These are phyloP conservation scores for Acacia confusa DNA, from an alignment of 306 rosid species.

Conservation along the genomic window DNA sequence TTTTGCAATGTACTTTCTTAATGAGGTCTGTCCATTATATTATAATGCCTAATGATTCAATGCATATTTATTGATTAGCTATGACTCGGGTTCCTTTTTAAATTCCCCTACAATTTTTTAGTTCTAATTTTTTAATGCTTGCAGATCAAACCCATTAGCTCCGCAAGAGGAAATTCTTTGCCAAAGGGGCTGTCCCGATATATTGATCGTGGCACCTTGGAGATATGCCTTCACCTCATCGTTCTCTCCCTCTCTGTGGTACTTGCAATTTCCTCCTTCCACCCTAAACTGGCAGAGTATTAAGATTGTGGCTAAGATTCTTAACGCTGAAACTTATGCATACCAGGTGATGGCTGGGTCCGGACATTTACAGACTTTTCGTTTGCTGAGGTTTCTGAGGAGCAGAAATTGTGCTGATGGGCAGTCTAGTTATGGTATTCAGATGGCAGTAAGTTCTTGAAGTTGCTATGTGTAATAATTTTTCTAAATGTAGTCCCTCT, in stretches of 20 bases:
- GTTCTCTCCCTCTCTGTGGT: conserved; percentile 96
- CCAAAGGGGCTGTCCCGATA: conserved; percentile 86
- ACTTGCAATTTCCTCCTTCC: conserved; percentile 28
- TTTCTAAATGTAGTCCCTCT: neutral
- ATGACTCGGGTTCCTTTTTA: neutral
- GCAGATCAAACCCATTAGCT: conserved; percentile 81
- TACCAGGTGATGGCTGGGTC: conserved; percentile 98
- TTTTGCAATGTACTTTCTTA: conserved; percentile 79
- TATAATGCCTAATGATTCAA: conserved; percentile 25
- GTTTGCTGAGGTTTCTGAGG: conserved; percentile 80
- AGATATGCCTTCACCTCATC: conserved; percentile 86
- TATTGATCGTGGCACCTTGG: conserved; percentile 89
- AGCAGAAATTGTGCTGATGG: conserved; percentile 91
- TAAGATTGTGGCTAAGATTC: conserved; percentile 15
- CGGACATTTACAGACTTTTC: conserved; percentile 91
- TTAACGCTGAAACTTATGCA: conserved; percentile 35
- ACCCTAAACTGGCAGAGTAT: conserved; percentile 16
- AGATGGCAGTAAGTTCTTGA: conserved; percentile 87
- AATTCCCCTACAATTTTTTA: neutral
- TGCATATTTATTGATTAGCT: conserved; percentile 28
- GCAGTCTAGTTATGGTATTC: conserved; percentile 87
- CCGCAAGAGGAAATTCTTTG: conserved; percentile 56
- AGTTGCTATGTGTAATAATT: neutral
- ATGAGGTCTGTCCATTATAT: conserved; percentile 62
- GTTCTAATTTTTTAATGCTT: conserved; percentile 2